Percentiles rank a stretch among this genome's conserved stretches.
Evolutionary conservation across 2,329 filamentous ascomycete species (phyloP).

Genomic region (Ramularia collo-cygni): DNA sequence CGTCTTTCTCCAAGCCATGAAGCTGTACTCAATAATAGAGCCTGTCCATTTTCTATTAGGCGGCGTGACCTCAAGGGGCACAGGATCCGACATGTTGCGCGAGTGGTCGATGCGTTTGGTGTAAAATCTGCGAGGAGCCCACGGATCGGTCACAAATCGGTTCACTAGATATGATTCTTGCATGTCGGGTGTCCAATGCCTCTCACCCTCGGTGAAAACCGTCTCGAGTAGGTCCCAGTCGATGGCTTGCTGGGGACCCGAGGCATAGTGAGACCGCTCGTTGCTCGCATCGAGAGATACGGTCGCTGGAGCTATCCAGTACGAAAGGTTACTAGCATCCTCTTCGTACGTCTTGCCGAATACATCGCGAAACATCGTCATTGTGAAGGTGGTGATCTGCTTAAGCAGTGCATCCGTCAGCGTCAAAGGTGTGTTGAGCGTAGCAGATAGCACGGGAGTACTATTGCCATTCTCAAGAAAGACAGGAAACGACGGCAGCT

Average conservation of each 20-base stretch:
- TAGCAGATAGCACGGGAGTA: conserved; percentile 49
- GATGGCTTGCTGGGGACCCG: conserved; percentile 34
- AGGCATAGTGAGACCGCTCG: not conserved
- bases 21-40: conserved; percentile 72
- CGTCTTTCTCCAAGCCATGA: conserved; percentile 64
- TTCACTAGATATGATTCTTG: conserved; percentile 37
- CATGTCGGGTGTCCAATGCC: conserved; percentile 41
- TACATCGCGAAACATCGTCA: conserved; percentile 70
- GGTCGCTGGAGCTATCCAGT: conserved; percentile 65
- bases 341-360: conserved; percentile 81
- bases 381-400: conserved; percentile 63
- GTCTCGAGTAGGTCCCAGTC: conserved; percentile 55
- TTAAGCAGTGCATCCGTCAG: conserved; percentile 42
- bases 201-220: conserved; percentile 34
- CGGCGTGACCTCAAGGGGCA: conserved; percentile 50
- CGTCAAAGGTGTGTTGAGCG: conserved; percentile 39
- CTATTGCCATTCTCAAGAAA: conserved; percentile 60
- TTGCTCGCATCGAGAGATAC: not conserved
- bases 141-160: conserved; percentile 50
- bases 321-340: conserved; percentile 60
- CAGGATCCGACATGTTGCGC: conserved; percentile 57
- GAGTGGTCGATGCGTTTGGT: conserved; percentile 40
- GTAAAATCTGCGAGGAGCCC: conserved; percentile 54
- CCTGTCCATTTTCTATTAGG: conserved; percentile 30
- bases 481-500: conserved; percentile 61